A percentile compares a stretch with the other conserved stretches of the same genome.
Conservation (phyloP, 139 green algal species). For the Zygnema cylindricum region DNA sequence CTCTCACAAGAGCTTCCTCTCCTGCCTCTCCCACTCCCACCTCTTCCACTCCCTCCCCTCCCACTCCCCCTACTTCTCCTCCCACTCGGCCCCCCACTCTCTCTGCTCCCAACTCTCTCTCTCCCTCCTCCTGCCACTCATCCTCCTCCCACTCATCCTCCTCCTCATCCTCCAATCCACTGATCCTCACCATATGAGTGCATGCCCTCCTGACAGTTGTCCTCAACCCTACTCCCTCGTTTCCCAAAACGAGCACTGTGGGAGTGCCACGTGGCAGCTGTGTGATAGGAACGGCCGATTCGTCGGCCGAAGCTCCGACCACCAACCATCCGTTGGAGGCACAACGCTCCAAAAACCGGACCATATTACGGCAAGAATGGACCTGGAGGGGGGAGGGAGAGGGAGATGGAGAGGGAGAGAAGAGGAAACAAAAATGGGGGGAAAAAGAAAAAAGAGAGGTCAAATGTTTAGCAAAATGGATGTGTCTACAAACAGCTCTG, state of each 20-base stretch:
- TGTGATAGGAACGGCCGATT: conserved; percentile 54
- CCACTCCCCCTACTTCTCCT: not conserved
- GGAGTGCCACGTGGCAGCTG: conserved; percentile 66
- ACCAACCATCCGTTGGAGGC: conserved; percentile 64
- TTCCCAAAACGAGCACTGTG: conserved; percentile 90
- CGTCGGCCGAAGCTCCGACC: conserved; percentile 75
- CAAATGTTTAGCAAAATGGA: not conserved
- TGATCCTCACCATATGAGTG: conserved; percentile 57
- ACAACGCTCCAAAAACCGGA: conserved; percentile 72
- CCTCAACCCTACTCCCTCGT: conserved; percentile 67
- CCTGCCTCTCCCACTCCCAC: not conserved
- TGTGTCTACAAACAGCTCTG: too few species aligned
- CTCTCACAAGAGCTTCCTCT: not conserved
- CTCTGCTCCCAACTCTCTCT: not conserved
- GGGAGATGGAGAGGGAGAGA: too few species aligned
- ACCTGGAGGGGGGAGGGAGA: conserved; percentile 54
- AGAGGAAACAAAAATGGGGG: conserved; percentile 24
- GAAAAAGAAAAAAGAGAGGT: conserved; percentile 10
- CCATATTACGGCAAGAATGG: conserved; percentile 77
- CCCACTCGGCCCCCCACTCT: conserved; percentile 6
- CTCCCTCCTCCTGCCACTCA: not conserved
- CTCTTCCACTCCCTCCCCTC: not conserved
- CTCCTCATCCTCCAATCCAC: not conserved
- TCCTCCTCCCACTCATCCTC: conserved; percentile 18
- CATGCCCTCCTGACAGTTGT: conserved; percentile 76